phyloP scores from a whole-genome alignment of 768 basidiomycete species.

The Cyathus striatus region DNA sequence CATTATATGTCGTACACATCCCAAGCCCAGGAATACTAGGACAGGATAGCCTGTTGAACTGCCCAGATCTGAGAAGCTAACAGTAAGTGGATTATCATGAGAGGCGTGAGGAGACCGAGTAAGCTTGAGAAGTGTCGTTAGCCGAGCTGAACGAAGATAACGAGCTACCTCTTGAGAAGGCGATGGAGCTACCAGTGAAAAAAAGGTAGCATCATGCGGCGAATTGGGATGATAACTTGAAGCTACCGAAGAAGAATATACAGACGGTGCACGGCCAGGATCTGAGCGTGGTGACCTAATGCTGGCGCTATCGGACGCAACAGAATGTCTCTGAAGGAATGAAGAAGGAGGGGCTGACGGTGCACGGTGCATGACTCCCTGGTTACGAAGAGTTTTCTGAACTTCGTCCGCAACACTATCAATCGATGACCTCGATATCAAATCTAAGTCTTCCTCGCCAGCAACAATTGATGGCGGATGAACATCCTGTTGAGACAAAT shows the following conservation, averaged over 20 bases:
- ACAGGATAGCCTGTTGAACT: slow-evolving; percentile 81
- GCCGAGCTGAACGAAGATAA: slow-evolving; percentile 80
- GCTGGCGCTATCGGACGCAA: slow-evolving; percentile 53
- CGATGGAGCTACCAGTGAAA: slow-evolving; percentile 37
- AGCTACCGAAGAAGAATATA: slow-evolving; percentile 45
- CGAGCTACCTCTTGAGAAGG: slow-evolving; percentile 74
- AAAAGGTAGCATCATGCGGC: slow-evolving; percentile 38
- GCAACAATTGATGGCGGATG: too few species aligned
- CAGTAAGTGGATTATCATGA: slow-evolving; percentile 64
- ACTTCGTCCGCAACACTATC: slow-evolving; percentile 88
- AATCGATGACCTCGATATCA: slow-evolving; percentile 76
- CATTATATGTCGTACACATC: slow-evolving; percentile 92
- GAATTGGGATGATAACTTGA: slow-evolving; percentile 42
- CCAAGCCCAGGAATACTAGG: slow-evolving; percentile 88
- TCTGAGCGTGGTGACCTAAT: slow-evolving; percentile 53
- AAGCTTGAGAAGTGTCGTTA: slow-evolving; percentile 79
- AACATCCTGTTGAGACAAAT: too few species aligned
- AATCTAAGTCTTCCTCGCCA: slow-evolving; percentile 55
- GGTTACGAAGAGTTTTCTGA: slow-evolving; percentile 59
- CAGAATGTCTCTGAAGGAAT: slow-evolving; percentile 44
- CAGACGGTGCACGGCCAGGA: slow-evolving; percentile 39
- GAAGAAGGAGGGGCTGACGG: slow-evolving; percentile 32
- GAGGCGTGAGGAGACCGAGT: slow-evolving; percentile 79
- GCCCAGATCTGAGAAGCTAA: slow-evolving; percentile 94
- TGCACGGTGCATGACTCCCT: slow-evolving; percentile 28